Conservation (phyloP, 2,329 filamentous ascomycete species). For the Colletotrichum spinosum region DNA sequence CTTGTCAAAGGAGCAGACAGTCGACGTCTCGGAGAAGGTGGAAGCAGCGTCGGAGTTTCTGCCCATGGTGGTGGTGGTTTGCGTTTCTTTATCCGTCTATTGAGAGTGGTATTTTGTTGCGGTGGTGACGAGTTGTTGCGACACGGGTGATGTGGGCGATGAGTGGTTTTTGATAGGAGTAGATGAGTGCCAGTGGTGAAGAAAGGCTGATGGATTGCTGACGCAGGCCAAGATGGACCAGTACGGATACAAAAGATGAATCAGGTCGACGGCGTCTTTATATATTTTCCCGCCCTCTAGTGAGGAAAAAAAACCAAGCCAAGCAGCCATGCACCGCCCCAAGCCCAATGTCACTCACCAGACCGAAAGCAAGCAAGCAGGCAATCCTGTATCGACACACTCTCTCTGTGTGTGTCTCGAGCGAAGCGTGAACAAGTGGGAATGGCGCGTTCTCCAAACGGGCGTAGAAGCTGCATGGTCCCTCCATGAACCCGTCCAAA, state of each 20-base stretch:
- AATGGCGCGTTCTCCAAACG: constrained; percentile 19
- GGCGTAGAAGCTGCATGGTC: constrained; percentile 31
- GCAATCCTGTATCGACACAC: constrained; percentile 2
- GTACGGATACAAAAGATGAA: background rate
- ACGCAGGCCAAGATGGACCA: constrained; percentile 22
- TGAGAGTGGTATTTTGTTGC: background rate
- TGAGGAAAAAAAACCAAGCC: background rate
- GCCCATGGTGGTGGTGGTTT: constrained; percentile 18
- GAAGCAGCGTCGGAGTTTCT: constrained; percentile 3
- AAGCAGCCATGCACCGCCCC: constrained; percentile 28
- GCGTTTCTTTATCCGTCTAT: background rate
- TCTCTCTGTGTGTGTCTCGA: background rate
- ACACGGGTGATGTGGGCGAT: background rate
- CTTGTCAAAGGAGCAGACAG: constrained; percentile 32
- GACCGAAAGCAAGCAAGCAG: background rate
- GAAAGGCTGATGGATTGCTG: constrained; percentile 27
- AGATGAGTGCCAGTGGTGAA: background rate
- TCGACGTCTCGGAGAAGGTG: constrained; percentile 29
- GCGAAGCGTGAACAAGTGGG: constrained; percentile 11
- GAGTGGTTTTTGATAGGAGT: background rate
- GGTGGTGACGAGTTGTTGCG: background rate
- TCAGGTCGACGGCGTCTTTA: constrained; percentile 8
- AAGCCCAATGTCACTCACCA: constrained; percentile 25
- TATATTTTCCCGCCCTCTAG: background rate
- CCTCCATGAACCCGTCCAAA: background rate